Conservation (phyloP, 805 yeast species). For the Torulaspora microellipsoides region DNA sequence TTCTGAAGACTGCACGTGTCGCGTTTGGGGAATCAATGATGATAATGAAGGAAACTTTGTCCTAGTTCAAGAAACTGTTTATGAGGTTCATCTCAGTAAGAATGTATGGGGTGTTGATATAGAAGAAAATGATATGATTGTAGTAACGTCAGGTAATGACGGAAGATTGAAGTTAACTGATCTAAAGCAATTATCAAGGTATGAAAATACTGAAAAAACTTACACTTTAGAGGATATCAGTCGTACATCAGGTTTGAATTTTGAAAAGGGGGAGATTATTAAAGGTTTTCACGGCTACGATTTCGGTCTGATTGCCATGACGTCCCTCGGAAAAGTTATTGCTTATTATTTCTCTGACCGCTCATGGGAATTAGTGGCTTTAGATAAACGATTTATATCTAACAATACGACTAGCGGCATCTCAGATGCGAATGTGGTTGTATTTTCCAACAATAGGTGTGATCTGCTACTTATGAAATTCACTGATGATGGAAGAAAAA, state of each 20-base stretch:
- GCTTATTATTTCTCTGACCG: constrained; percentile 13
- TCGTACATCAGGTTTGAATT: constrained; percentile 20
- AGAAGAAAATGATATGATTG: constrained; percentile 41
- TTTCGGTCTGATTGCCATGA: constrained; percentile 46
- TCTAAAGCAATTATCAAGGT: constrained; percentile 34
- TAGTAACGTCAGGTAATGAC: constrained; percentile 92
- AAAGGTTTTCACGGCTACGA: constrained; percentile 54
- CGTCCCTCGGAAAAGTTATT: constrained; percentile 56
- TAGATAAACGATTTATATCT: constrained; percentile 31
- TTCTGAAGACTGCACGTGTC: constrained; percentile 82
- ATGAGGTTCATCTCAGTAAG: constrained; percentile 76
- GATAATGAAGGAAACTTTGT: constrained; percentile 10
- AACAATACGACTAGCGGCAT: constrained; percentile 44
- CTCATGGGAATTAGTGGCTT: constrained; percentile 31
- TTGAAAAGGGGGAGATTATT: constrained; percentile 49
- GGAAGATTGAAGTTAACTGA: constrained; percentile 71
- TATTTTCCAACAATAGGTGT: constrained; percentile 40
- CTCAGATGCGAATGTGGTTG: constrained; percentile 32
- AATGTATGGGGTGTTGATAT: constrained; percentile 81
- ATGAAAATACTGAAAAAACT: constrained; percentile 27
- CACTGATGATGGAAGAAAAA: constrained; percentile 32
- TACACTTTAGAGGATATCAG: constrained; percentile 37
- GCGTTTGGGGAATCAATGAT: constrained; percentile 60
- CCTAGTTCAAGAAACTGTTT: constrained; percentile 35
- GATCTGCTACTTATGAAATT: constrained; percentile 43